phyloP scores from a whole-genome alignment of 2,329 filamentous ascomycete genomes.

The Colletotrichum lini region DNA sequence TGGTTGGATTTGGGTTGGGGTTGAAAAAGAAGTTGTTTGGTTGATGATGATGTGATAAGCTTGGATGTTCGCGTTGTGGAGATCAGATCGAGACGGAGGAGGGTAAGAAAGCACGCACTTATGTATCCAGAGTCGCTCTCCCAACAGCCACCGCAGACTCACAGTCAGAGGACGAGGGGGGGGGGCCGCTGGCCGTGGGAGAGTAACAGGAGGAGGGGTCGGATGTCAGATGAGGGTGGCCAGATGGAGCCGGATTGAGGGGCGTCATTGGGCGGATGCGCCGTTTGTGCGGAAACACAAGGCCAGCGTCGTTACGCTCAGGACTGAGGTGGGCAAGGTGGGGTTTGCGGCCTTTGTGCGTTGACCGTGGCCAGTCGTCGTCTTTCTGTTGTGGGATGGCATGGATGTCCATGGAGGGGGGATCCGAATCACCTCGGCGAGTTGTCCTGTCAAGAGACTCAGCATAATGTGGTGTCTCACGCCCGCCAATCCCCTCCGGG shows the following conservation, averaged over 20 bases:
- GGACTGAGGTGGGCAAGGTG: constrained; percentile 10
- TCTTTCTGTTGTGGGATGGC: constrained; percentile 15
- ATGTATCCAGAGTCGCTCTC: constrained; percentile 33
- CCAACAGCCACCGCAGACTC: neutral
- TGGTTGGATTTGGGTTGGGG: constrained; percentile 28
- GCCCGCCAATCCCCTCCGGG: neutral
- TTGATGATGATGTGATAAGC: constrained; percentile 27
- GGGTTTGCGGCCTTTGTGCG: constrained; percentile 42
- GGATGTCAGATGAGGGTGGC: constrained; percentile 42
- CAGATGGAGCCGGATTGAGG: constrained; percentile 38
- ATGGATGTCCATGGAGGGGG: constrained; percentile 14
- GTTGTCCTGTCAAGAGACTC: neutral
- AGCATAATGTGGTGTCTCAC: neutral
- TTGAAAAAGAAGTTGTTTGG: constrained; percentile 18
- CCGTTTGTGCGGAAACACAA: constrained; percentile 33
- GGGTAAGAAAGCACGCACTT: constrained; percentile 34
- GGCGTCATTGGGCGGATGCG: constrained; percentile 32
- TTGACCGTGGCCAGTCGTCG: constrained; percentile 34
- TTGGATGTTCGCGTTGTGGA: constrained; percentile 33
- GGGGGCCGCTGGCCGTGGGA: neutral
- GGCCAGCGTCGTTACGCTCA: constrained; percentile 12
- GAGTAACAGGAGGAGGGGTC: constrained; percentile 34
- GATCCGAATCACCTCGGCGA: constrained; percentile 6
- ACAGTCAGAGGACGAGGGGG: constrained; percentile 5
- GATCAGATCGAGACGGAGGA: neutral